Evolutionary conservation across 768 basidiomycete species (phyloP).

Genomic region (Galerina sulciceps): DNA sequence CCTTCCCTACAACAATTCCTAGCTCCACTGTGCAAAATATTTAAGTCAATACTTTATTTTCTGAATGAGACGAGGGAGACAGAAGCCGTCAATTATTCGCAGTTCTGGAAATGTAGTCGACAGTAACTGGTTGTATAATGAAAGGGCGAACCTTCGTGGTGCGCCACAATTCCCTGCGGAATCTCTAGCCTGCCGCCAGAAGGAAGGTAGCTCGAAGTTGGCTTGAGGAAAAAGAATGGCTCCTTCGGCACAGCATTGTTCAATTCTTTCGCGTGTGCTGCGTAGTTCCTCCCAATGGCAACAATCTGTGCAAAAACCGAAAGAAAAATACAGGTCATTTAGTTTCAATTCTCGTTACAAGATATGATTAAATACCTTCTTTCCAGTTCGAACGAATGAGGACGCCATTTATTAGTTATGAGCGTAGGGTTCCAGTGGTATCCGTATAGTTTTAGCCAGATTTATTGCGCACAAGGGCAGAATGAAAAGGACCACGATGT

Average conservation of each 20-base stretch:
- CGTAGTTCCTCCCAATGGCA: slow-evolving; percentile 95
- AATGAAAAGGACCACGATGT: too few species aligned
- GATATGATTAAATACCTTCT: slow-evolving; percentile 31
- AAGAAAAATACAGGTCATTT: neutral
- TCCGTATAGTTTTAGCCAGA: too few species aligned
- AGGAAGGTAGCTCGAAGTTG: slow-evolving; percentile 85
- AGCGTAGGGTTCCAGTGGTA: too few species aligned
- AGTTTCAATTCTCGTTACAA: neutral
- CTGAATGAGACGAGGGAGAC: too few species aligned
- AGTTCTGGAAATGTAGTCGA: too few species aligned
- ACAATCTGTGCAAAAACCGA: slow-evolving; percentile 65
- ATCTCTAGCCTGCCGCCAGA: slow-evolving; percentile 86
- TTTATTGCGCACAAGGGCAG: too few species aligned
- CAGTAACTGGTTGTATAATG: neutral
- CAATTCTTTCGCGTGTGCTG: slow-evolving; percentile 89
- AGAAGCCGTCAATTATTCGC: too few species aligned
- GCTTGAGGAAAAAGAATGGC: slow-evolving; percentile 99
- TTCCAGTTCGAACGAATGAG: slow-evolving; percentile 38
- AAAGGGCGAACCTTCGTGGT: slow-evolving; percentile 79
- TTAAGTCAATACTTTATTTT: slow-evolving; percentile 3
- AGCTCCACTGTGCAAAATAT: slow-evolving; percentile 73
- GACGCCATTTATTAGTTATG: slow-evolving; percentile 28
- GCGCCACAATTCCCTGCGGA: slow-evolving; percentile 79
- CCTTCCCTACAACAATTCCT: slow-evolving; percentile 92
- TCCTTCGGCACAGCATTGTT: slow-evolving; percentile 89